These are phyloP conservation scores for Lachnellula willkommii DNA, from an alignment of 2,329 filamentous ascomycete genomes.

Conservation along the genomic window DNA sequence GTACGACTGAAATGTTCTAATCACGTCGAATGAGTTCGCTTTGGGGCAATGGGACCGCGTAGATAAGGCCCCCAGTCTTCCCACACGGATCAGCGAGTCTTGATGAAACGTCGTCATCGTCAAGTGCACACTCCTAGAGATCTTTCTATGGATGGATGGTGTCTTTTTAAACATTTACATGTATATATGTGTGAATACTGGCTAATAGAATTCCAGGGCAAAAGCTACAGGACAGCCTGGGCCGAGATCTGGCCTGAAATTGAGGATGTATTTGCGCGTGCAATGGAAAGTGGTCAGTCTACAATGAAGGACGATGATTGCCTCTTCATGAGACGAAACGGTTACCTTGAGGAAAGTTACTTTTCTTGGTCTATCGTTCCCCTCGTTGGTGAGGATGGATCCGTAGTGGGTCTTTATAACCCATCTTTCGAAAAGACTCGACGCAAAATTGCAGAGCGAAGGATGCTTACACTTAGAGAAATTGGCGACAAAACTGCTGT, in stretches of 20 bases:
- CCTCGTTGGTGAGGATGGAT: conserved; percentile 67
- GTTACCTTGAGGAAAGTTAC: conserved; percentile 71
- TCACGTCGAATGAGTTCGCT: too few species aligned
- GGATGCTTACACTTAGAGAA: conserved; percentile 74
- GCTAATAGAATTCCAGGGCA: conserved; percentile 41
- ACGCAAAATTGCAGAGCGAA: conserved; percentile 69
- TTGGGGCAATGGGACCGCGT: too few species aligned
- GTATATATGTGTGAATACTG: background rate
- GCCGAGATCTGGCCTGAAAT: conserved; percentile 69
- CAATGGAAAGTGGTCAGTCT: conserved; percentile 65
- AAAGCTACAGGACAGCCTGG: conserved; percentile 62
- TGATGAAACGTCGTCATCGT: too few species aligned
- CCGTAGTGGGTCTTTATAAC: conserved; percentile 72
- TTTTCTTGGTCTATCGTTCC: conserved; percentile 82
- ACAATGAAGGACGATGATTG: conserved; percentile 82
- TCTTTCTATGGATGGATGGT: too few species aligned
- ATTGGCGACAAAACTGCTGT: conserved; percentile 69
- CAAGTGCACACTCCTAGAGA: too few species aligned
- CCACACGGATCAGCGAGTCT: too few species aligned
- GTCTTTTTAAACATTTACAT: too few species aligned
- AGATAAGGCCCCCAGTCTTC: too few species aligned
- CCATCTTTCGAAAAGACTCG: conserved; percentile 77
- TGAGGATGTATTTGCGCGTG: conserved; percentile 61
- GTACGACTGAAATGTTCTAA: too few species aligned
- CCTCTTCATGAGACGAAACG: conserved; percentile 64